These are phyloP conservation scores for Hibiscus trionum DNA, from an alignment of 345 rosid species.

Conservation along the genomic window DNA sequence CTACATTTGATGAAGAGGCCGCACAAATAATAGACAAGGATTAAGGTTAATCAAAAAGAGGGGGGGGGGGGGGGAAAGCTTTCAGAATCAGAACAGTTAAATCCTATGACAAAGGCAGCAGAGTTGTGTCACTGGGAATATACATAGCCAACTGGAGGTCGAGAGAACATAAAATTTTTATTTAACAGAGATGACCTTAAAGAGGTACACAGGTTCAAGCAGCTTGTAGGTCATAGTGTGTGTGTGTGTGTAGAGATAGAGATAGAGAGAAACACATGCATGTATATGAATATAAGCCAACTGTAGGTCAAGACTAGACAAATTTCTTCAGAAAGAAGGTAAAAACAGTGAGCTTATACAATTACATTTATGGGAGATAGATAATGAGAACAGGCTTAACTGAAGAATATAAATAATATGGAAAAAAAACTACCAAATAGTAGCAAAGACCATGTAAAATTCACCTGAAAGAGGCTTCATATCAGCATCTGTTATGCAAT, in stretches of 20 bases:
- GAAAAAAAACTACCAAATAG: neutral
- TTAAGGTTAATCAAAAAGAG: too few species aligned
- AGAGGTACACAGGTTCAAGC: neutral
- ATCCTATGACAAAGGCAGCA: too few species aligned
- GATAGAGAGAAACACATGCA: too few species aligned
- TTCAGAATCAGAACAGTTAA: too few species aligned
- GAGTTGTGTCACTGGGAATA: too few species aligned
- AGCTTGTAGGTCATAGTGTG: too few species aligned
- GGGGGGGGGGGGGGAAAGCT: too few species aligned
- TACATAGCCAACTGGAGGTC: neutral
- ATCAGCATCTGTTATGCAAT: constrained; percentile 73
- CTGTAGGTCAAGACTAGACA: neutral
- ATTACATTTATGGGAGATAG: neutral
- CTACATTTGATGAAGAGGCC: neutral
- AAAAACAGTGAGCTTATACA: neutral
- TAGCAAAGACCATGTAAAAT: neutral
- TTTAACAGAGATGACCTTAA: neutral
- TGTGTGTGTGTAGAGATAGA: too few species aligned
- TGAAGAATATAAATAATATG: neutral
- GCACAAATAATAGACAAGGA: neutral
- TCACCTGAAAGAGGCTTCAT: constrained; percentile 73
- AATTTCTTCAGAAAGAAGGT: neutral
- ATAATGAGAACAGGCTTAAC: neutral
- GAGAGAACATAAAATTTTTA: neutral
- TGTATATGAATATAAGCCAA: neutral